A percentile compares a stretch with the other conserved stretches of the same genome.
phyloP scores from a whole-genome alignment of 1,284 basidiomycete species.

The Heterobasidion irregulare region DNA sequence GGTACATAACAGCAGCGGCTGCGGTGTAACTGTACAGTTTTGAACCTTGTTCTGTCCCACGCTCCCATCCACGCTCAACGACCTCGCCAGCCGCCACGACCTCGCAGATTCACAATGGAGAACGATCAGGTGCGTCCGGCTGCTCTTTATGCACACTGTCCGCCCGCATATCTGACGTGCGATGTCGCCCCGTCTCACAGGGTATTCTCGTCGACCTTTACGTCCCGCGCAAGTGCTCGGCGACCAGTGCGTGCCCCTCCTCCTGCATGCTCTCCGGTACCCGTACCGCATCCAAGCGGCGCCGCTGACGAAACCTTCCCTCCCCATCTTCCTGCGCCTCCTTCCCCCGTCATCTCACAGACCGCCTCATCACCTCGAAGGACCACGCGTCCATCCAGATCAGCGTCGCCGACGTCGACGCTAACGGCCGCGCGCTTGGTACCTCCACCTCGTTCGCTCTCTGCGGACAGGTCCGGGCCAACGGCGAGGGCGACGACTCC shows the following conservation, averaged over 20 bases:
- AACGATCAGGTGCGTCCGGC: constrained; percentile 10
- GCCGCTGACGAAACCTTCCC: too few relatives aligned
- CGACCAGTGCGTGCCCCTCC: constrained; percentile 66
- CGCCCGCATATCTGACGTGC: background rate
- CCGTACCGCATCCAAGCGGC: background rate
- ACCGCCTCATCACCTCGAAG: constrained; percentile 96
- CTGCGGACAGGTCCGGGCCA: constrained; percentile 88
- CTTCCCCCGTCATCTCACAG: constrained; percentile 26
- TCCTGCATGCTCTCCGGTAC: background rate
- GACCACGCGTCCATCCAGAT: constrained; percentile 99
- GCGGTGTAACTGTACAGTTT: constrained; percentile 7
- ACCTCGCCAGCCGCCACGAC: background rate
- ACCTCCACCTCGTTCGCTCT: constrained; percentile 93
- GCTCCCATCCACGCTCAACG: background rate
- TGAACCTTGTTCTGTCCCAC: constrained; percentile 4
- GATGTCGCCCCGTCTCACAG: constrained; percentile 29
- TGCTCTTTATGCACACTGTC: background rate
- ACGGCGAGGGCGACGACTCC: constrained; percentile 96
- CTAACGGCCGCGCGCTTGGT: constrained; percentile 80
- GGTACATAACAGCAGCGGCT: background rate
- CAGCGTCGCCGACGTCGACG: constrained; percentile 91
- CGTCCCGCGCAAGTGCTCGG: constrained; percentile 98
- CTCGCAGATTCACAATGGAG: constrained; percentile 8
- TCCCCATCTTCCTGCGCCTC: constrained; percentile 2
- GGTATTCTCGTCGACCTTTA: constrained; percentile 99